Evolutionary conservation across 164 flowering plant genomes (phyloP).

Genomic region (Annona squamosa): DNA sequence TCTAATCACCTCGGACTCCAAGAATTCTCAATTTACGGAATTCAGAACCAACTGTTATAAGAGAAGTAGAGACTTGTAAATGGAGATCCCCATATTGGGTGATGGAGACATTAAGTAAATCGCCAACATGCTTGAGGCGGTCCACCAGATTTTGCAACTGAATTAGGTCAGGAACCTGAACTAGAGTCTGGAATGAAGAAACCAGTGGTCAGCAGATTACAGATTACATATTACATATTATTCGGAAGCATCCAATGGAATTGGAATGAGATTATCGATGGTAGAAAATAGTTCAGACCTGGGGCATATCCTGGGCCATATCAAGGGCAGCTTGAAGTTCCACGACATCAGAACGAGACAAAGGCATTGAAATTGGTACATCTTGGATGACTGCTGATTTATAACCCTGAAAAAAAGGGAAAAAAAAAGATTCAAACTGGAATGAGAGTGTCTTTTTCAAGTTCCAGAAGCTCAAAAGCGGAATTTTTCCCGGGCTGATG

Average conservation of each 20-base stretch:
- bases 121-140: constrained; percentile 84
- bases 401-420: constrained; percentile 32
- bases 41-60: constrained; percentile 74
- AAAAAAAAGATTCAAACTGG: no score
- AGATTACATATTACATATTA: not conserved
- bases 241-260: not conserved
- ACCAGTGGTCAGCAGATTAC: not conserved
- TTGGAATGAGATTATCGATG: not conserved
- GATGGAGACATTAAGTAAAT: constrained; percentile 53
- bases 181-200: constrained; percentile 34
- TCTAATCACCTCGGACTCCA: constrained; percentile 49
- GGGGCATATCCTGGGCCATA: constrained; percentile 69
- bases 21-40: constrained; percentile 60
- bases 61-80: constrained; percentile 62
- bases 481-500: not conserved
- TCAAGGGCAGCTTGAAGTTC: constrained; percentile 81
- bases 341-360: constrained; percentile 61
- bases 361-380: constrained; percentile 86
- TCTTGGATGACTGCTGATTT: constrained; percentile 91
- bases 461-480: not conserved
- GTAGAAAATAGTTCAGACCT: constrained; percentile 4
- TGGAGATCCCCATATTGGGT: constrained; percentile 73
- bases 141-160: constrained; percentile 73
- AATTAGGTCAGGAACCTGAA: constrained; percentile 62
- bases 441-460: not conserved